phyloP scores from a whole-genome alignment of 2,329 filamentous ascomycete species.

The Arthrobotrys pseudoclavata region DNA sequence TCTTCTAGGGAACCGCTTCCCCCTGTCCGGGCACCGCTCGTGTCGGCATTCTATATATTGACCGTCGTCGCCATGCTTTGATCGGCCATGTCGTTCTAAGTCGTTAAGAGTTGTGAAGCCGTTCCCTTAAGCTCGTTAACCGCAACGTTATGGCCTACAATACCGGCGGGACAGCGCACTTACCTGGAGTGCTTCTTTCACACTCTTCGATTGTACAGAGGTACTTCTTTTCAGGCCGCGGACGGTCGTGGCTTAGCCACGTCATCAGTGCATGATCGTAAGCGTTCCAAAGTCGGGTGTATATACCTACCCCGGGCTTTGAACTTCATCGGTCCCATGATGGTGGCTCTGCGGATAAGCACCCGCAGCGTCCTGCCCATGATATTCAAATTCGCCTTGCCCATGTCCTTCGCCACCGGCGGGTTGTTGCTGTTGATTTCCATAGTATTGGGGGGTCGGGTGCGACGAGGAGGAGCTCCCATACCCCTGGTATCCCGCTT shows the following conservation, averaged over 20 bases:
- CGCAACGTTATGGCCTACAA: conserved; percentile 31
- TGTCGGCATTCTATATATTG: conserved; percentile 59
- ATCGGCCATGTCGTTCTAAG: conserved; percentile 58
- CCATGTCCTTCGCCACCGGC: conserved; percentile 9
- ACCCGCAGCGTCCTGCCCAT: conserved; percentile 33
- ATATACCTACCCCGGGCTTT: conserved; percentile 49
- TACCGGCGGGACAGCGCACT: conserved; percentile 18
- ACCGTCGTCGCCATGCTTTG: conserved; percentile 53
- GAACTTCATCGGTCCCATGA: conserved; percentile 24
- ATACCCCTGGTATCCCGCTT: conserved; percentile 33
- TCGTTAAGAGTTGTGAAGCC: conserved; percentile 59
- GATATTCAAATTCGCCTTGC: conserved; percentile 24
- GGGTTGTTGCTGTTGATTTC: conserved; percentile 16
- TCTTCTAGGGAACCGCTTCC: conserved; percentile 50
- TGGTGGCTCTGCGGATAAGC: conserved; percentile 16
- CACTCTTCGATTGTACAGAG: conserved; percentile 38
- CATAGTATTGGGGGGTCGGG: conserved; percentile 15
- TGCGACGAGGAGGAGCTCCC: conserved; percentile 38
- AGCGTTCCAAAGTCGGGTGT: conserved; percentile 33
- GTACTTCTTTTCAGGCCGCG: conserved; percentile 50
- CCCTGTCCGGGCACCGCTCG: conserved; percentile 37
- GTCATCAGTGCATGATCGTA: conserved; percentile 55
- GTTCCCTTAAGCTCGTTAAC: conserved; percentile 42
- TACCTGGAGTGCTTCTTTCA: conserved; percentile 34
- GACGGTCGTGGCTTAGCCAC: conserved; percentile 51